Percentiles rank a stretch among this genome's conserved stretches.
phyloP scores from a whole-genome alignment of 192 early-diverging fungal genomes.

The Gigaspora rosea region DNA sequence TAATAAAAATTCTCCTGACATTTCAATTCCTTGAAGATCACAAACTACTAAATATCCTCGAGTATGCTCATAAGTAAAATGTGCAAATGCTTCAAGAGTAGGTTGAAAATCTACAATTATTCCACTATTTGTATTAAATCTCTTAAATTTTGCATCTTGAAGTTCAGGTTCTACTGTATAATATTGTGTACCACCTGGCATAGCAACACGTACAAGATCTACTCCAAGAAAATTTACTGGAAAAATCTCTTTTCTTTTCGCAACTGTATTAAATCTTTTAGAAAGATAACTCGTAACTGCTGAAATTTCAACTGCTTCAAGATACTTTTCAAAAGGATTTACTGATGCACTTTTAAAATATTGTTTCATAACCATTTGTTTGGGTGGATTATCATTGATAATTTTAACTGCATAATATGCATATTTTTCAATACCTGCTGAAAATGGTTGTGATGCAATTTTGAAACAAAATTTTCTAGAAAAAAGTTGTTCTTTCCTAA shows the following conservation, averaged over 20 bases:
- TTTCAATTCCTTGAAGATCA: constrained; percentile 20
- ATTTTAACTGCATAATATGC: constrained; percentile 19
- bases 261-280: constrained; percentile 13
- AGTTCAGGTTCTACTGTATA: background rate
- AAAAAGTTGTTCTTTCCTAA: constrained; percentile 1
- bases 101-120: background rate
- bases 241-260: background rate
- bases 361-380: constrained; percentile 18
- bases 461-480: constrained; percentile 13
- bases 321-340: constrained; percentile 22
- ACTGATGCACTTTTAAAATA: background rate
- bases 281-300: constrained; percentile 9
- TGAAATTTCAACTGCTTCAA: constrained; percentile 26
- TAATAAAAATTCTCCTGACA: background rate
- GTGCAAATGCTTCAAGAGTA: constrained; percentile 23
- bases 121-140: constrained; percentile 22
- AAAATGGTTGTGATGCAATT: constrained; percentile 12
- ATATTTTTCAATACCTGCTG: constrained; percentile 13
- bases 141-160: constrained; percentile 2
- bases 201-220: background rate
- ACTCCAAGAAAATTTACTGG: constrained; percentile 10
- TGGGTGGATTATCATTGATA: background rate
- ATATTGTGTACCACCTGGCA: background rate
- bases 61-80: constrained; percentile 26
- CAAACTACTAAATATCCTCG: constrained; percentile 19